A percentile compares a stretch with the other conserved stretches of the same genome.
Conservation (phyloP, 345 rosid genomes). For the Gynandropsis gynandra region DNA sequence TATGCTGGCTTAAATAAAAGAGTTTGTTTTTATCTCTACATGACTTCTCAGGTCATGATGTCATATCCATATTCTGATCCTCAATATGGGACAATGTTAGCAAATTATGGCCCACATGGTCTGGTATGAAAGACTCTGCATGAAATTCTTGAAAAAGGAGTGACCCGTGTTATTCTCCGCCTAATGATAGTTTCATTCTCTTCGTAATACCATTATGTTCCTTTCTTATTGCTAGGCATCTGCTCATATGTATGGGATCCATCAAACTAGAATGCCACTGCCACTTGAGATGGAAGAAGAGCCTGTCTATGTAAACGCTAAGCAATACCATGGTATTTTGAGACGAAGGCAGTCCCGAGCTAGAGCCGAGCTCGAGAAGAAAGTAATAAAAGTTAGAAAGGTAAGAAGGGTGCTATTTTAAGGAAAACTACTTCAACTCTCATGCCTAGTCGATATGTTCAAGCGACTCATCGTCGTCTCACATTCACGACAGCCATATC, state of each 20-base stretch:
- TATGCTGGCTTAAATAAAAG: too few species aligned
- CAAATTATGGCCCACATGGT: conserved; percentile 39
- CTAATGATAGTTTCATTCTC: too few species aligned
- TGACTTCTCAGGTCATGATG: conserved; percentile 45
- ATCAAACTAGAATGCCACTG: conserved; percentile 54
- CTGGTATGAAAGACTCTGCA: conserved; percentile 33
- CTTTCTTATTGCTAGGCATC: conserved; percentile 24
- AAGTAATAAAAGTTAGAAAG: conserved; percentile 53
- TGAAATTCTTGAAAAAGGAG: not conserved
- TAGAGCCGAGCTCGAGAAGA: conserved; percentile 58
- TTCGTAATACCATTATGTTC: not conserved
- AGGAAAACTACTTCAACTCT: not conserved
- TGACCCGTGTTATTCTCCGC: too few species aligned
- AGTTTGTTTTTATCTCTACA: too few species aligned
- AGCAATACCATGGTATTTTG: conserved; percentile 64
- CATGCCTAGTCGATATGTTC: not conserved
- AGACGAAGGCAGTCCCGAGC: conserved; percentile 65
- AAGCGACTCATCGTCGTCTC: not conserved
- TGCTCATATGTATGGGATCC: conserved; percentile 43
- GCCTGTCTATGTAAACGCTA: conserved; percentile 70
- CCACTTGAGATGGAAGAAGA: conserved; percentile 67
- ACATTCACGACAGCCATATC: conserved; percentile 50
- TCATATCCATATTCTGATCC: conserved; percentile 46
- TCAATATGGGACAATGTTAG: conserved; percentile 36
- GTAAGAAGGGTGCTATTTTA: conserved; percentile 19